Conservation (phyloP, 2,329 filamentous ascomycete species). For the Neofusicoccum sp. region DNA sequence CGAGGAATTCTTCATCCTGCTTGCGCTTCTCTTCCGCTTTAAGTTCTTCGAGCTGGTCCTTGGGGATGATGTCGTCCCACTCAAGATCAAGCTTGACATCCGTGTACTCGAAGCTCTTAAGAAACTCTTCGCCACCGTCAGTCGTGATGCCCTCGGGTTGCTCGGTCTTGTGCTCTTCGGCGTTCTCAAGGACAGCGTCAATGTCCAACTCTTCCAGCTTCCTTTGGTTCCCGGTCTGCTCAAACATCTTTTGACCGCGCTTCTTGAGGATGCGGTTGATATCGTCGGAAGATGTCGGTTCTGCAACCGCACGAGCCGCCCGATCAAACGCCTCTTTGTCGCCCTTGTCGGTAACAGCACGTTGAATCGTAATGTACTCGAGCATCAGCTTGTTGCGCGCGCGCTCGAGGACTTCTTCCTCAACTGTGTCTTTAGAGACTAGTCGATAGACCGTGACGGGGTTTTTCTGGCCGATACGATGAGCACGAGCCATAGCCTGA, state of each 20-base stretch:
- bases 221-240: conserved; percentile 94
- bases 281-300: conserved; percentile 88
- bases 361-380: conserved; percentile 96
- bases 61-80: conserved; percentile 98
- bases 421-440: conserved; percentile 96
- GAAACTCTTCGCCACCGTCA: conserved; percentile 94
- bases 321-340: conserved; percentile 68
- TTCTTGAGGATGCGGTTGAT: conserved; percentile 97
- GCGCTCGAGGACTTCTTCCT: conserved; percentile 95
- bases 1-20: conserved; percentile 80
- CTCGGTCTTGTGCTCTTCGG: conserved; percentile 95
- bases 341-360: conserved; percentile 93
- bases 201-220: conserved; percentile 97
- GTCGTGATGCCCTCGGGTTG: conserved; percentile 93
- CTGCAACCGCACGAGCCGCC: conserved; percentile 74
- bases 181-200: conserved; percentile 93
- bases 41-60: conserved; percentile 85
- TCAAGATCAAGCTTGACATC: conserved; percentile 96
- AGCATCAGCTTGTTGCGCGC: conserved; percentile 96
- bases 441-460: conserved; percentile 96
- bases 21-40: conserved; percentile 87
- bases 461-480: conserved; percentile 94
- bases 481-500: conserved; percentile 97
- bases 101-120: conserved; percentile 86
- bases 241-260: conserved; percentile 98